Evolutionary conservation across 2,329 filamentous ascomycete genomes (phyloP), one percentile per base, ranked within the genome.

Genomic region (Didymella segeticola): DNA sequence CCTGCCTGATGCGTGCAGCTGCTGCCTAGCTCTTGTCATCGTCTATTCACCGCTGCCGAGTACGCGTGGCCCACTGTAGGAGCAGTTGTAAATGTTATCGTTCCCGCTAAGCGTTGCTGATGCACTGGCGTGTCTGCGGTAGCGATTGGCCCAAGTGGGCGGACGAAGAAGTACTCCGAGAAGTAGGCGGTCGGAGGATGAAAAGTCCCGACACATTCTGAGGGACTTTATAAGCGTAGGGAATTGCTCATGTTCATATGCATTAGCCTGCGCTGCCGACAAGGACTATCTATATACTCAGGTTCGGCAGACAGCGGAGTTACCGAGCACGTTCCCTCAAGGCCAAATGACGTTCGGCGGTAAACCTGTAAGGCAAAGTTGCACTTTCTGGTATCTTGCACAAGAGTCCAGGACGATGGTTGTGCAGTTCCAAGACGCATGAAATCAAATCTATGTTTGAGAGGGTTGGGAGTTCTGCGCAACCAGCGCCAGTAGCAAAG

Each of bases 401-500:
- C 34, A 25, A 9, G 3, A 8, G 25, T 20, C n/a, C 29, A 30
- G 26, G 30, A 14, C 29, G 34, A 19, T 5, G 22, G 36, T 42
- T 23, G 33, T 5, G 12, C 17, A 11, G 5, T 17, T 38, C 20
- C 38, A 34, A 27, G 33, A 46, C 34, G 45, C 19, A 14, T 46
- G 15, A 30, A 20, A 46, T 33, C 34, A 34, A 39, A 9, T 17
- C 12, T 19, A 22, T 3, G 20, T 25, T 27, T 25, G 15, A 41
- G 29, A 29, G 30, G 14, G 4, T n/a, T 23, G 37, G 19, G 19
- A 36, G 19, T n/a, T 12, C 17, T 41, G 23, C 23, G 25, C 30
- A 41, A 36, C 43, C 43, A 47, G 49, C 37, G 30, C 49, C 37
- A 53, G 19, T n/a, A 17, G 26, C 11, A 37, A 34, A 36, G 39